Evolutionary conservation across 2,329 filamentous ascomycete genomes (phyloP).

Genomic region (Balansia obtecta): DNA sequence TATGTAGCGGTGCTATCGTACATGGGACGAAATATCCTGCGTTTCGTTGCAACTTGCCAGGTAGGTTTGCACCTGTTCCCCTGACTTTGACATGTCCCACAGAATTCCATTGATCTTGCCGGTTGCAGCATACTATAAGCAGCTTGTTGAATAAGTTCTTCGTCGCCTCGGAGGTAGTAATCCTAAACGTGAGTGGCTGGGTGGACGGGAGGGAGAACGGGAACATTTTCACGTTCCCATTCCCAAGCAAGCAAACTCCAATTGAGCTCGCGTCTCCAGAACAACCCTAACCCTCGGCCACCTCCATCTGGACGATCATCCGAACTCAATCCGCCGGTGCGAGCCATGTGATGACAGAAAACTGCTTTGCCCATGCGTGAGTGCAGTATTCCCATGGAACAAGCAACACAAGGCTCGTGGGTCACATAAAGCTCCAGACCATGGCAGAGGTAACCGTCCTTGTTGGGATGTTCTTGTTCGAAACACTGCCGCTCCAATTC

Average conservation of each 20-base stretch:
- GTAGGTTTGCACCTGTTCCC: background rate
- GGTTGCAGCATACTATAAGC: background rate
- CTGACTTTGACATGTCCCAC: too few relatives aligned
- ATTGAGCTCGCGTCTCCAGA: conserved; percentile 68
- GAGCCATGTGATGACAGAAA: conserved; percentile 66
- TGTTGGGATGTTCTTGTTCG: conserved; percentile 49
- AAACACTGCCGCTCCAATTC: conserved; percentile 52
- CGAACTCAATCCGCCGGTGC: conserved; percentile 72
- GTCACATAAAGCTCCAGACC: conserved; percentile 88
- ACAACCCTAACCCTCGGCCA: conserved; percentile 52
- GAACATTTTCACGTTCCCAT: conserved; percentile 41
- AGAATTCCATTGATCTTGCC: background rate
- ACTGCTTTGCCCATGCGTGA: conserved; percentile 81
- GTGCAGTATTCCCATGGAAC: conserved; percentile 90
- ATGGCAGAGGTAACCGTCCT: conserved; percentile 85
- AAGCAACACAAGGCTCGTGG: conserved; percentile 93
- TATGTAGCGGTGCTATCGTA: too few relatives aligned
- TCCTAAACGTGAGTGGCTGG: conserved; percentile 38
- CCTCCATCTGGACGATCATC: conserved; percentile 51
- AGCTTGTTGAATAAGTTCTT: conserved; percentile 17
- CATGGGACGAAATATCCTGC: background rate
- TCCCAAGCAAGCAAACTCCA: conserved; percentile 79
- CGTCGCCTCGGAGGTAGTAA: conserved; percentile 28
- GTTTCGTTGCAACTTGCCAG: background rate
- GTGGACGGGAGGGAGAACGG: conserved; percentile 28